phyloP scores from a whole-genome alignment of 1,284 basidiomycete genomes.

The Taiwanofungus camphoratus region DNA sequence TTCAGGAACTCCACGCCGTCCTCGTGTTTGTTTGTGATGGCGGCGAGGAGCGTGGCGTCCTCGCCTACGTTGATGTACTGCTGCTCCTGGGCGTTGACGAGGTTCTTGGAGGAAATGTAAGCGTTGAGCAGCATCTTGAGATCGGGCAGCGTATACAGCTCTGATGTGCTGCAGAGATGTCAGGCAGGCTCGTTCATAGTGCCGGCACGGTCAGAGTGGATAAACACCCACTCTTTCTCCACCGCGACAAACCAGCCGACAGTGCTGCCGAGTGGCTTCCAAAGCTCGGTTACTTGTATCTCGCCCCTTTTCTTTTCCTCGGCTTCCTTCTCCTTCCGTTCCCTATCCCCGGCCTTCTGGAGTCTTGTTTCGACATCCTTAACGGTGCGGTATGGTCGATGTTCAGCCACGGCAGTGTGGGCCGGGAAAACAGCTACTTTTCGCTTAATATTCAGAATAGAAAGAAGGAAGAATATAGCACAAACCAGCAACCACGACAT shows the following conservation, averaged over 20 bases:
- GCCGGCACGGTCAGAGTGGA: neutral
- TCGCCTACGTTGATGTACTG: slow-evolving; percentile 67
- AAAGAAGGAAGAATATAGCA: neutral
- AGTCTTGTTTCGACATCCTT: slow-evolving; percentile 55
- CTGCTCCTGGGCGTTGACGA: slow-evolving; percentile 63
- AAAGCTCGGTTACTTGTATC: slow-evolving; percentile 59
- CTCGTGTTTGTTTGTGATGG: slow-evolving; percentile 44
- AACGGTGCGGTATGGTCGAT: slow-evolving; percentile 53
- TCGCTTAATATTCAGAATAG: neutral
- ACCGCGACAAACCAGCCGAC: slow-evolving; percentile 57
- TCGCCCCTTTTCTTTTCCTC: slow-evolving; percentile 41
- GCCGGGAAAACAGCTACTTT: slow-evolving; percentile 44
- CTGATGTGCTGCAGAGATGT: slow-evolving; percentile 36
- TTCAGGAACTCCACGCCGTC: slow-evolving; percentile 50
- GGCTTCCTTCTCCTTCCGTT: slow-evolving; percentile 39
- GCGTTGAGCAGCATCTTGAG: slow-evolving; percentile 51
- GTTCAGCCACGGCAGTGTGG: slow-evolving; percentile 54
- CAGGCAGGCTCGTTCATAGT: neutral
- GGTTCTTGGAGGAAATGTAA: slow-evolving; percentile 56
- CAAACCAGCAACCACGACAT: slow-evolving; percentile 43
- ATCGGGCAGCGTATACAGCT: slow-evolving; percentile 50
- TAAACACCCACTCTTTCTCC: slow-evolving; percentile 44
- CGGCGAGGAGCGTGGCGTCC: slow-evolving; percentile 39
- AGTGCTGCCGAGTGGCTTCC: slow-evolving; percentile 62
- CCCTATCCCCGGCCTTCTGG: slow-evolving; percentile 46